These are phyloP conservation scores for Penicillium freii DNA, from an alignment of 2,329 filamentous ascomycete genomes.

Conservation along the genomic window DNA sequence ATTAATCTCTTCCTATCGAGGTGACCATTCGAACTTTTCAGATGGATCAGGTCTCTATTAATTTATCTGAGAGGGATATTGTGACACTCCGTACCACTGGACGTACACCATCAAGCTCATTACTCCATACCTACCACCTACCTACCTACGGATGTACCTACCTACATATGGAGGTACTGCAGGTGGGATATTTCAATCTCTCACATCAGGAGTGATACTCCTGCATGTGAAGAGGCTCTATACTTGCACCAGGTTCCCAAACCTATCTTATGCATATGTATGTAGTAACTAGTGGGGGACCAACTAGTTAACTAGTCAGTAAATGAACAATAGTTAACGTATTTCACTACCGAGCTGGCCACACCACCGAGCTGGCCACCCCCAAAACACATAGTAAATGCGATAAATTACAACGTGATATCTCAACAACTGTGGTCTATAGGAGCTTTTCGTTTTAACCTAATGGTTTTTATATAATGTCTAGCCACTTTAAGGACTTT, in stretches of 20 bases:
- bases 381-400: too few species aligned
- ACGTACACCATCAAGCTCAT: background rate
- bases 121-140: background rate
- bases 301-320: too few species aligned
- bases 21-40: background rate
- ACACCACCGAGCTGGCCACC: too few species aligned
- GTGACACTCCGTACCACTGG: background rate
- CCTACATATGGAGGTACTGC: background rate
- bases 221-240: background rate
- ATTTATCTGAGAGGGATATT: background rate
- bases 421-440: too few species aligned
- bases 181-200: background rate
- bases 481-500: too few species aligned
- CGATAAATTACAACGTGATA: too few species aligned
- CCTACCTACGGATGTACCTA: too few species aligned
- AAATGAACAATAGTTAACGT: background rate
- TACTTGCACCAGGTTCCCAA: background rate
- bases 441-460: too few species aligned
- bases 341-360: too few species aligned
- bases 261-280: background rate
- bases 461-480: too few species aligned
- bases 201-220: background rate
- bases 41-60: background rate
- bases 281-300: background rate
- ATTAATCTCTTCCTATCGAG: background rate